Base-by-base conservation (phyloP, 192 early-diverging fungal genomes). In the Umbelopsis ramanniana region DNA sequence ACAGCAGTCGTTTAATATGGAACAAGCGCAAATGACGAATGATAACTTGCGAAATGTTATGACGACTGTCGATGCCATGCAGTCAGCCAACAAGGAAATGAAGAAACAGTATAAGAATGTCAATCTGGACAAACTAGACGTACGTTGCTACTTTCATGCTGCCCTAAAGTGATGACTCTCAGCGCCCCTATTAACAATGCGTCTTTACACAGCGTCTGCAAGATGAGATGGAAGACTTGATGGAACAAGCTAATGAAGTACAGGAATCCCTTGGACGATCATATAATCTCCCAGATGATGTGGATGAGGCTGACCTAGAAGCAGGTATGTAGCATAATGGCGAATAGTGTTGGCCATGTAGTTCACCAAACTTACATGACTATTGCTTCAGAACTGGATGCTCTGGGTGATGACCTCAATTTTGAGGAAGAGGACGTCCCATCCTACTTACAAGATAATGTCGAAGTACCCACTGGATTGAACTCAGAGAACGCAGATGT, bases 1-100 rank as follows among this genome's bases (percentile, higher is more conserved):
- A 82, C 96, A 97, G 79, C 96, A 98, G 81, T 91, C 96, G 37
- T 98, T 96, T 77, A 99, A 98, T 84, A 99, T 99, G 98, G 98
- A 99, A 81, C 95, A 97, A 84, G 93, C 95, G 50, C 79, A 83
- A 54, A 87, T 93, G 71, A 93, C 96, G 10, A 97, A 93, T 6
- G 98, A 99, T 46, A 99, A 98, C 79, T 78, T 99, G 54, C 95
- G 94, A 72, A 98, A 97, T 81, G 97, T 97, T n/a, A 85, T 96
- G 87, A 87, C 92, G 9, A 98, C 96, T 8, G 87, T 98, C 35
- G 94, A 98, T 81, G 98, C 97, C 9, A 99, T 99, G 98, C 87
- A 97, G 80, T 81, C 84, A 8, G 93, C 96, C 12, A 98, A 97
- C 81, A 95, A 95, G 80, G 93, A 92, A 72, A 85, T 99, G 89